These are phyloP conservation scores for Neopestalotiopsis sp. DNA, from an alignment of 2,329 filamentous ascomycete species.

Conservation along the genomic window DNA sequence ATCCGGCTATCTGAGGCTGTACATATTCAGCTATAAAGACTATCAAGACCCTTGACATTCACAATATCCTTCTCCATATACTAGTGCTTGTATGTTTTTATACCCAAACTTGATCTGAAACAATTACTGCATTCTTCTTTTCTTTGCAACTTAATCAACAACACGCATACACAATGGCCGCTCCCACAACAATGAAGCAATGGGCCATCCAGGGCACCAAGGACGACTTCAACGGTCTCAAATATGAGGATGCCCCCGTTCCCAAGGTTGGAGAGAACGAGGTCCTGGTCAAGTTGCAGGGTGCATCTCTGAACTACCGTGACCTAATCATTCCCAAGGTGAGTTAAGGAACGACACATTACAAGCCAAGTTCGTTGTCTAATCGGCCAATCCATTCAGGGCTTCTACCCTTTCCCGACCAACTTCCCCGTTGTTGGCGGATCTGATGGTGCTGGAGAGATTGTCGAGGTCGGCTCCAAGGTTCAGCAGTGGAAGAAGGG, in stretches of 20 bases:
- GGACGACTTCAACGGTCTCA: constrained; percentile 64
- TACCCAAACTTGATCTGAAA: neutral
- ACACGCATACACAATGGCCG: constrained; percentile 25
- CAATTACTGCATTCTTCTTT: neutral
- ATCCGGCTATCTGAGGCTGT: neutral
- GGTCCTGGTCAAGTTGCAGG: constrained; percentile 69
- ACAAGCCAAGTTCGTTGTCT: constrained; percentile 1
- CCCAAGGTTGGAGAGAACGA: constrained; percentile 71
- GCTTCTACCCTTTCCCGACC: constrained; percentile 51
- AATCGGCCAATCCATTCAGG: constrained; percentile 30
- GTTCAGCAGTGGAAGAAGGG: constrained; percentile 55
- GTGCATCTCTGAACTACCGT: constrained; percentile 59
- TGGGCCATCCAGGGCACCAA: constrained; percentile 59
- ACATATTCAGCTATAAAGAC: too few species aligned
- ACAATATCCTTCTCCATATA: neutral
- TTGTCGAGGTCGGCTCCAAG: constrained; percentile 55
- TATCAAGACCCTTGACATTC: neutral
- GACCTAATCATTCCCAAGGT: constrained; percentile 54
- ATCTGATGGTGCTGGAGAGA: constrained; percentile 59
- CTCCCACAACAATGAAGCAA: constrained; percentile 51
- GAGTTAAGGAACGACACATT: neutral
- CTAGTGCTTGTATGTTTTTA: neutral
- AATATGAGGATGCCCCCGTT: constrained; percentile 57
- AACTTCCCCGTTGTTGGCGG: constrained; percentile 51
- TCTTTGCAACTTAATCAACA: neutral